Conservation (phyloP, 768 basidiomycete species). For the Cystofilobasidium ferigula region DNA sequence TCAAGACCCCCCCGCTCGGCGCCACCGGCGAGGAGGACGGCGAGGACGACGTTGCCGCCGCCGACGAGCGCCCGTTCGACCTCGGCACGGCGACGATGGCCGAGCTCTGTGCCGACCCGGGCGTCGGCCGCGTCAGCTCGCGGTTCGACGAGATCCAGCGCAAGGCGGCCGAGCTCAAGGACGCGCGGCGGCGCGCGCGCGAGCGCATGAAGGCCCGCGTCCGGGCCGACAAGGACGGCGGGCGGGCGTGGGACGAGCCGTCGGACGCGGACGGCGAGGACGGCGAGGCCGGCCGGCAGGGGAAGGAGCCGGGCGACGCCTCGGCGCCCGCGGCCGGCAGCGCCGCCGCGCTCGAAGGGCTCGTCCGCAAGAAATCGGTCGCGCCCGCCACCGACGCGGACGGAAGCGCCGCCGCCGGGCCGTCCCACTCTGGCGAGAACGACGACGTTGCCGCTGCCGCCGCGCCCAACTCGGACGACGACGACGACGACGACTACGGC, state of each 20-base stretch:
- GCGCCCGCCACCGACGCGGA: slow-evolving; percentile 21
- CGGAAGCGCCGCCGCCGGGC: slow-evolving; percentile 26
- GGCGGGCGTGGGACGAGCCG: slow-evolving; percentile 31
- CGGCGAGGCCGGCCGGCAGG: slow-evolving; percentile 61
- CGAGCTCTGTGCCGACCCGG: slow-evolving; percentile 54
- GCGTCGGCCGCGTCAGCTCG: slow-evolving; percentile 65
- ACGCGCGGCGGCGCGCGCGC: slow-evolving; percentile 45
- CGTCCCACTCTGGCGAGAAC: neutral
- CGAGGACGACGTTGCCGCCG: neutral
- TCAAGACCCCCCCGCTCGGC: slow-evolving; percentile 15
- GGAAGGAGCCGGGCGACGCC: slow-evolving; percentile 29
- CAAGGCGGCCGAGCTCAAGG: slow-evolving; percentile 24
- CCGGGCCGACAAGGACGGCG: slow-evolving; percentile 7
- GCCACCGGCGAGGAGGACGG: neutral
- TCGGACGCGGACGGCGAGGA: slow-evolving; percentile 52
- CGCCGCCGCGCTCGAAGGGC: slow-evolving; percentile 24
- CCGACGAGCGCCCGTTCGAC: slow-evolving; percentile 4
- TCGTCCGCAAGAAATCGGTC: neutral
- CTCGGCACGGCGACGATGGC: slow-evolving; percentile 10
- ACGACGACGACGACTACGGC: slow-evolving; percentile 46
- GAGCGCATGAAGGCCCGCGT: slow-evolving; percentile 52
- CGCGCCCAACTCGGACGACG: slow-evolving; percentile 33
- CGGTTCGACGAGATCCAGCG: slow-evolving; percentile 58
- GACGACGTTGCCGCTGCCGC: too few relatives aligned
- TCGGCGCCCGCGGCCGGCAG: slow-evolving; percentile 28